Evolutionary conservation across 176 grass and related monocot species (phyloP), one percentile per base, ranked within the genome.

Genomic region (Panicum miliaceum): DNA sequence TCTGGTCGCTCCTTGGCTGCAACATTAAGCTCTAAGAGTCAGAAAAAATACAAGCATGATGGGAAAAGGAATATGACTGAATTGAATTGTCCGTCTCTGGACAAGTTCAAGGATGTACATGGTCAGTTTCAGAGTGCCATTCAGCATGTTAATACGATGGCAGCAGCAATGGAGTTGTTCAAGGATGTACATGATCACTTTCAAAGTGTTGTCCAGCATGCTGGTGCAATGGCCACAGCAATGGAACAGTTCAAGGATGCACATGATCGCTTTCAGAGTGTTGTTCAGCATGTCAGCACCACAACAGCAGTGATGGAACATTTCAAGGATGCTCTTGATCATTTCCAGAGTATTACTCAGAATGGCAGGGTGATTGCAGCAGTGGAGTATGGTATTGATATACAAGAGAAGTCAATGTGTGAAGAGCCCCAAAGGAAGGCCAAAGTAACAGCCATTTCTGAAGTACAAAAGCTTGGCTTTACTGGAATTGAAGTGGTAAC

Each of bases 391-490:
- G 78, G 63, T 64, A 23, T 46, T 78, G 83, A 65, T 9, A 63
- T 82, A 56, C 83, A 78, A 57, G 72, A 86, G 51, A 86, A 36
- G 36, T 57, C 50, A 3, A 56, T 76, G 25, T 45, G 54, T 18
- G 83, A 90, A 80, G 72, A 82, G 10, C 72, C 83, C 45, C 72
- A 72, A 56, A 75, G 75, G 67, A 77, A 72, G 59, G 78, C 64
- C 20, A 86, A 85, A 82, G 88, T 90, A 82, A 86, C 72, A 58
- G 88, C 88, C 51, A 82, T 86, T 57, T 64, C 65, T 43, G 88
- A 86, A 76, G 69, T 86, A 58, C 65, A 86, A 47, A 90, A 90
- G 64, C 37, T 90, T 78, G 78, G 78, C 14, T 86, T 90, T 77
- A 57, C 64, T 29, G 78, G 83, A 82, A 90, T 20, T 19, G 36